Evolutionary conservation across 2,329 filamentous ascomycete genomes (phyloP).

Genomic region (Alternaria gaisen): DNA sequence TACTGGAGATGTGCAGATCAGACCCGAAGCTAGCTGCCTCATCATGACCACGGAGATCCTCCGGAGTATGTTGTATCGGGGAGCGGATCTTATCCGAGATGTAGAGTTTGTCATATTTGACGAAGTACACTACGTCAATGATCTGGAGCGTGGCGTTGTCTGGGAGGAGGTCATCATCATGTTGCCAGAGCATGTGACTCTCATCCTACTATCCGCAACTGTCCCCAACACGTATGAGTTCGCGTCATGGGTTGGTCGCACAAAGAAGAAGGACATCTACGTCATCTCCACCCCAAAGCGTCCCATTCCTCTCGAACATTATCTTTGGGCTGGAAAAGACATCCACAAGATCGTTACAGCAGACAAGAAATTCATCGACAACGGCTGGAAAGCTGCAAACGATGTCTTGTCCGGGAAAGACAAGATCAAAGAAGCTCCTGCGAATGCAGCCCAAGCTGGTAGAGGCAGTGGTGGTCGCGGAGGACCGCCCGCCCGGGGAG

Average conservation of each 20-base stretch:
- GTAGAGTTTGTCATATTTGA: slow-evolving; percentile 99
- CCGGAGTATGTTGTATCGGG: slow-evolving; percentile 96
- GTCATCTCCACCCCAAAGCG: slow-evolving; percentile 97
- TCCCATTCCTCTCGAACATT: slow-evolving; percentile 94
- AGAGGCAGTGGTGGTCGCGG: slow-evolving; percentile 61
- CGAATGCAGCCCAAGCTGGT: slow-evolving; percentile 59
- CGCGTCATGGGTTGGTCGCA: slow-evolving; percentile 96
- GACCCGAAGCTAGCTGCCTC: slow-evolving; percentile 94
- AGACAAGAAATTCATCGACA: slow-evolving; percentile 89
- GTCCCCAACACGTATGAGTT: slow-evolving; percentile 98
- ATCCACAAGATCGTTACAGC: slow-evolving; percentile 95
- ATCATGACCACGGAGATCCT: slow-evolving; percentile 99
- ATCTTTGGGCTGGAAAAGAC: slow-evolving; percentile 91
- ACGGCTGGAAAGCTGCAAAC: slow-evolving; percentile 94
- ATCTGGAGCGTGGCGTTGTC: slow-evolving; percentile 92
- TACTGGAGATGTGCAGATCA: slow-evolving; percentile 97
- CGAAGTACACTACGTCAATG: slow-evolving; percentile 98
- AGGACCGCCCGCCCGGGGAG: slow-evolving; percentile 57
- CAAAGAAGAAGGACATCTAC: slow-evolving; percentile 98
- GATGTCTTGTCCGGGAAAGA: slow-evolving; percentile 82
- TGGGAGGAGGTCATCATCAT: slow-evolving; percentile 99
- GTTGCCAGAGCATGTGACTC: slow-evolving; percentile 94
- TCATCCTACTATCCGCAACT: slow-evolving; percentile 94
- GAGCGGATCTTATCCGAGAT: slow-evolving; percentile 93
- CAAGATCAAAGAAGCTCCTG: slow-evolving; percentile 69